phyloP scores from a whole-genome alignment of 352 stramenopile genomes.

The Paralagenidium karlingii region DNA sequence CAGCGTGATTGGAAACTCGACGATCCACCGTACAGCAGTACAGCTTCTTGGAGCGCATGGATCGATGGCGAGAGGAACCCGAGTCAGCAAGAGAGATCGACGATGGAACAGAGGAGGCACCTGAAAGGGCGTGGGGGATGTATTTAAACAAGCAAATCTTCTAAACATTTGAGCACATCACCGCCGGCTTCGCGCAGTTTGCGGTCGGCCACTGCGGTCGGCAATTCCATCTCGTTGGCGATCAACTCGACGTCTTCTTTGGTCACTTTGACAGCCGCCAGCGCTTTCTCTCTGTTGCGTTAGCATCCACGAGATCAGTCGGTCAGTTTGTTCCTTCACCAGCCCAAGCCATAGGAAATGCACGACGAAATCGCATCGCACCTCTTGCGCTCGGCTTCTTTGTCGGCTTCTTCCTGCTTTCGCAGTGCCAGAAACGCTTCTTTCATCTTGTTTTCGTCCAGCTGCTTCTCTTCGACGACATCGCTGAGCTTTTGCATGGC shows the following conservation, averaged over 20 bases:
- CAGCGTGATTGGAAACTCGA: too few relatives aligned
- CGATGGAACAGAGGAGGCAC: too few relatives aligned
- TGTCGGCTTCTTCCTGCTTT: conserved; percentile 76
- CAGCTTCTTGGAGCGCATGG: too few relatives aligned
- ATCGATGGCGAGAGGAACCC: too few relatives aligned
- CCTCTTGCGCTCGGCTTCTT: conserved; percentile 60
- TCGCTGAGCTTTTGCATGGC: conserved; percentile 80
- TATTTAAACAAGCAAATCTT: conserved; percentile 28
- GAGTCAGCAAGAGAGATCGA: too few relatives aligned
- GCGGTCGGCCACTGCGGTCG: conserved; percentile 55
- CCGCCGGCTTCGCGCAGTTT: conserved; percentile 72
- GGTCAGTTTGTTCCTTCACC: neutral
- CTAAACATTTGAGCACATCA: conserved; percentile 55
- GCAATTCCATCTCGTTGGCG: conserved; percentile 66
- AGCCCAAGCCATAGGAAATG: neutral
- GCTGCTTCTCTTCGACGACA: conserved; percentile 75
- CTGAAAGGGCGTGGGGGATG: too few relatives aligned
- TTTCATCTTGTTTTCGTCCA: conserved; percentile 86
- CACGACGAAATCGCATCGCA: conserved; percentile 1
- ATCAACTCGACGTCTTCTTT: conserved; percentile 76
- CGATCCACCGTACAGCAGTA: too few relatives aligned
- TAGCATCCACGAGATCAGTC: too few relatives aligned
- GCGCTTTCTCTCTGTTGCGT: conserved; percentile 51
- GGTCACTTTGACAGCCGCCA: conserved; percentile 67
- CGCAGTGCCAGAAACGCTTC: conserved; percentile 54